Base-by-base conservation (phyloP, 2,329 filamentous ascomycete genomes). In the Penicillium sp. region DNA sequence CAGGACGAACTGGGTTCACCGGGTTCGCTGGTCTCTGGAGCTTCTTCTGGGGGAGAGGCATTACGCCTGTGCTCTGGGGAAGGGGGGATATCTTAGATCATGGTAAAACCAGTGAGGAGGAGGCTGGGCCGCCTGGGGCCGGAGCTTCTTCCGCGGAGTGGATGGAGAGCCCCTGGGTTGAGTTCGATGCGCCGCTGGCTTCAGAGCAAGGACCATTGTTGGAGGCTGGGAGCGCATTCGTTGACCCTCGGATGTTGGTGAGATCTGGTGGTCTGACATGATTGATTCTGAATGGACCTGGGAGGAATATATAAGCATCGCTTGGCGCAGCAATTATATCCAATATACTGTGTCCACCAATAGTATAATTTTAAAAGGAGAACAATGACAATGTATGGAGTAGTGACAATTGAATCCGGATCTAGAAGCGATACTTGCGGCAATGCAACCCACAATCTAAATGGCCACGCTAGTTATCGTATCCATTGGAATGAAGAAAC, bases 111-210 rank as follows among this genome's bases (percentile, higher is more conserved):
- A 41, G 43, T 40, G 33, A 55, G 50, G 49, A 46, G 41, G 50
- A 10, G 54, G 56, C 22, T 40, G 51, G 41, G 19, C 18, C 31
- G 43, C 41, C 48, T 47, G 56, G 19, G 27, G 33, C 29, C 43
- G 29, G 34, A 29, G 27, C 10, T 4, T 34, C 48, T 29, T 42
- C 36, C 29, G 35, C 52, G 16, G 18, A 37, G 27, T 36, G 39
- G 19, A 19, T 48, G 43, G 40, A 56, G 13, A 33, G 44, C 35
- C 27, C 40, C 31, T 71, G 68, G 68, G 71, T 71, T 61, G 67
- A 68, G 14, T 71, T 71, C 42, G 68, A 71, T 56, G 49, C 54
- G 36, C 54, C 70, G 52, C 50, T 71, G 48, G 64, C 64, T 39
- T 59, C 57, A 10, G 65, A 67, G 54, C 46, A 54, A 14, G 54